Conservation (phyloP, 2,329 filamentous ascomycete species). For the Microsporum ferrugineum region DNA sequence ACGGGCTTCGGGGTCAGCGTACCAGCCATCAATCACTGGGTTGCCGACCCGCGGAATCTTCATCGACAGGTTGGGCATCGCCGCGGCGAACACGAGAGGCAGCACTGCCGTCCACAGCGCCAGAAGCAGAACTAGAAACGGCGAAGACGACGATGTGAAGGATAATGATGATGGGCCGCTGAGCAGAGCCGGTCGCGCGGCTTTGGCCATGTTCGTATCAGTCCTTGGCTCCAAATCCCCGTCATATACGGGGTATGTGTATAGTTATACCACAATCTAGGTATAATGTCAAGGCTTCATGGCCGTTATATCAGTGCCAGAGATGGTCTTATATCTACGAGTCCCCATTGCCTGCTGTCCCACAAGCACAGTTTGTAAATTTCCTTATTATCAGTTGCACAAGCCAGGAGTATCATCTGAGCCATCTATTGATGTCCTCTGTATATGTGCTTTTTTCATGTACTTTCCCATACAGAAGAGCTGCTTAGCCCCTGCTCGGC, state of each 20-base stretch:
- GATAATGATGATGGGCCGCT: background rate
- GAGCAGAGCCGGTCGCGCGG: background rate
- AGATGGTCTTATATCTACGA: background rate
- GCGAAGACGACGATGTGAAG: background rate
- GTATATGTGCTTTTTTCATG: background rate
- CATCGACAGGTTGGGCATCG: conserved; percentile 1
- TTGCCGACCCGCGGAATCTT: conserved; percentile 23
- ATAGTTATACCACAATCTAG: too few species aligned
- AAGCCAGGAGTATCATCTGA: background rate
- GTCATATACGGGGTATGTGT: background rate
- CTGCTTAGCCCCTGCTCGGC: background rate
- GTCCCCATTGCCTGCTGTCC: background rate
- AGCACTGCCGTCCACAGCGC: background rate
- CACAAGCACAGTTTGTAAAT: background rate
- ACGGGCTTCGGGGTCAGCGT: conserved; percentile 41
- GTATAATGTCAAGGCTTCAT: background rate
- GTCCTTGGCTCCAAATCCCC: background rate
- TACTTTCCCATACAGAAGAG: background rate
- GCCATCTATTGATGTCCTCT: background rate
- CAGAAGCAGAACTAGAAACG: background rate
- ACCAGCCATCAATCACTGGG: conserved; percentile 41
- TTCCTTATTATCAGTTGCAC: background rate
- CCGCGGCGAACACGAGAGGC: background rate
- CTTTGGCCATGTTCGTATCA: background rate
- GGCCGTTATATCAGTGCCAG: background rate